Percentiles rank a stretch among this genome's conserved stretches.
Evolutionary conservation across 441 rosid genomes (phyloP).

Genomic region (Gossypium trilobum): DNA sequence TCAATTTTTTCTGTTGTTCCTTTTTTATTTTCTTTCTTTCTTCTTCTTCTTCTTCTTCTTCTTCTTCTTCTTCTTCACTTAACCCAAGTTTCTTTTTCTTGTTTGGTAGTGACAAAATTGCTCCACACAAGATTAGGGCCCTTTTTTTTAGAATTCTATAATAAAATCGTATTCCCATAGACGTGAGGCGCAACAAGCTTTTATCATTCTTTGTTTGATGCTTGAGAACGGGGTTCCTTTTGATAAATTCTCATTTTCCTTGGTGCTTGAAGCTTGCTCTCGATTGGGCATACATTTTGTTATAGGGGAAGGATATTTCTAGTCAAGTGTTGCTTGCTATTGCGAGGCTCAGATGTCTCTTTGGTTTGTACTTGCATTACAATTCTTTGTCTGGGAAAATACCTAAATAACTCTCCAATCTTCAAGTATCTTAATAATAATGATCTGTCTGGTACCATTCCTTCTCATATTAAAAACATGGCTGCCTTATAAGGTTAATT

Average conservation of each 20-base stretch:
- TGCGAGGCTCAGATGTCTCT: constrained; percentile 40
- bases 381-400: constrained; percentile 47
- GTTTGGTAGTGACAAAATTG: too few relatives aligned
- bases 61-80: too few relatives aligned
- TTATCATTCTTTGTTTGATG: constrained; percentile 46
- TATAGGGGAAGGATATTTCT: constrained; percentile 39
- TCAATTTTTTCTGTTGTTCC: too few relatives aligned
- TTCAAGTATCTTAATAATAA: constrained; percentile 48
- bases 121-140: constrained; percentile 25
- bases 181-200: constrained; percentile 36
- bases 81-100: too few relatives aligned
- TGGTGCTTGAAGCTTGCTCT: constrained; percentile 67
- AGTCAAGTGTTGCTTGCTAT: constrained; percentile 46
- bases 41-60: too few relatives aligned
- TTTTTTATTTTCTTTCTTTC: too few relatives aligned
- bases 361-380: constrained; percentile 59
- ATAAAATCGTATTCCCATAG: constrained; percentile 70
- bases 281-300: constrained; percentile 41
- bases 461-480: constrained; percentile 38
- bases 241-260: constrained; percentile 52
- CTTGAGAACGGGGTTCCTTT: constrained; percentile 41
- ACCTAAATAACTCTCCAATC: constrained; percentile 37
- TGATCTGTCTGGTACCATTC: constrained; percentile 44
- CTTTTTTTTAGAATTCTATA: constrained; percentile 61
- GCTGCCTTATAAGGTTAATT: constrained; percentile 44